Conservation (phyloP, 352 stramenopile species). For the Phytophthora pseudosyringae region DNA sequence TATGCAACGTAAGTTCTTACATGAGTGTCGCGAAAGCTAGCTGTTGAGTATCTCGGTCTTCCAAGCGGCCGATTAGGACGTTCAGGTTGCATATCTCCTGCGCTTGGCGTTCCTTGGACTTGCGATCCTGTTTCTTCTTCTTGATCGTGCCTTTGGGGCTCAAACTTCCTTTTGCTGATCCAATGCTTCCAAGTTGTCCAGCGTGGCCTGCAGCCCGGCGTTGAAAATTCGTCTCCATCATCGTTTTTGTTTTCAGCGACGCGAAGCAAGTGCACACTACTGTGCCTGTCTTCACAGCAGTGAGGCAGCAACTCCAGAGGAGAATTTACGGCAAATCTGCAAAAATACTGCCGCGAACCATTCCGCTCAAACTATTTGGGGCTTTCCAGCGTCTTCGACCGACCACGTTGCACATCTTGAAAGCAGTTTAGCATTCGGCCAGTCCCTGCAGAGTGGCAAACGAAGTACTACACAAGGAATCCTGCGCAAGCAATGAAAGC, state of each 20-base stretch:
- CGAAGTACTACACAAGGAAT: no score
- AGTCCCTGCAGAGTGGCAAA: no score
- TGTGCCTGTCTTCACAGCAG: not conserved
- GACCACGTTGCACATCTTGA: no score
- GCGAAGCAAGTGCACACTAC: not conserved
- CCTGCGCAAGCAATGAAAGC: no score
- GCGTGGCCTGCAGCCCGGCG: slow-evolving; percentile 4
- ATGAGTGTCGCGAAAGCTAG: slow-evolving; percentile 58
- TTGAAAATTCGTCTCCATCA: slow-evolving; percentile 35
- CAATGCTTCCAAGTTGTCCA: slow-evolving; percentile 10
- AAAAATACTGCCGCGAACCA: not conserved
- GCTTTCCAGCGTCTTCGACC: not conserved
- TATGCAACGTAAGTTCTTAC: slow-evolving; percentile 26
- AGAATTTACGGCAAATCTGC: not conserved
- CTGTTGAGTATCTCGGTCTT: slow-evolving; percentile 75
- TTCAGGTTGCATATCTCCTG: slow-evolving; percentile 51
- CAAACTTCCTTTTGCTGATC: slow-evolving; percentile 6
- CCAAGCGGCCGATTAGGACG: slow-evolving; percentile 56
- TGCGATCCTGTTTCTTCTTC: slow-evolving; percentile 52
- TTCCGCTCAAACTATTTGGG: not conserved
- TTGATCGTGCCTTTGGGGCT: slow-evolving; percentile 46
- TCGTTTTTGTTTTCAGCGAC: slow-evolving; percentile 2
- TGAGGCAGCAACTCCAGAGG: not conserved
- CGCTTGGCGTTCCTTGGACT: slow-evolving; percentile 46
- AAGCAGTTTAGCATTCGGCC: no score